phyloP scores from a whole-genome alignment of 2,329 filamentous ascomycete species.

The Rutstroemia sp. region DNA sequence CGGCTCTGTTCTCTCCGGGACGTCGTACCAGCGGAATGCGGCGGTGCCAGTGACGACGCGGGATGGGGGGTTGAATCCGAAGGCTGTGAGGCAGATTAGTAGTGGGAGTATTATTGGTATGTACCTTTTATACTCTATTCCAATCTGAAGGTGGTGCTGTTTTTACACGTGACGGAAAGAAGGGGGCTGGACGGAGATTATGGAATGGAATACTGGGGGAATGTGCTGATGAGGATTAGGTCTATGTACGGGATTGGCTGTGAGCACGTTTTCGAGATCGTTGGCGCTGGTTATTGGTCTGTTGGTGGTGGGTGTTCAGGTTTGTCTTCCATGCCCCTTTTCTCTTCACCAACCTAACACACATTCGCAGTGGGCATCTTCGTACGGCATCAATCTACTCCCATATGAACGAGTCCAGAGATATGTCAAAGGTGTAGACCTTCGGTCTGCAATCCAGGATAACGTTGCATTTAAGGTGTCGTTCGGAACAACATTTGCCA shows the following conservation, averaged over 20 bases:
- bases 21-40: constrained; percentile 26
- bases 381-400: constrained; percentile 41
- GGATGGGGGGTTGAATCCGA: constrained; percentile 20
- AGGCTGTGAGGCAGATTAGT: constrained; percentile 28
- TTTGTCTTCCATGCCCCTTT: constrained; percentile 1
- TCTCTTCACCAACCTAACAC: constrained; percentile 6
- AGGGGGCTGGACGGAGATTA: too few species aligned
- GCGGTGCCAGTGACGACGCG: constrained; percentile 15
- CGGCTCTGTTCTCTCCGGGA: constrained; percentile 7
- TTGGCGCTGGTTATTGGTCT: constrained; percentile 61
- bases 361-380: constrained; percentile 38
- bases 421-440: constrained; percentile 42
- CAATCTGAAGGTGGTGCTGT: not conserved
- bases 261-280: constrained; percentile 64
- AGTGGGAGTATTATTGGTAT: constrained; percentile 27
- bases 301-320: constrained; percentile 44
- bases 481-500: constrained; percentile 65
- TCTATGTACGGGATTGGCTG: constrained; percentile 37
- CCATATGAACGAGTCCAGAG: constrained; percentile 35
- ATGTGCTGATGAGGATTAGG: constrained; percentile 8
- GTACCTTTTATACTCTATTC: not conserved
- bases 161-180: not conserved
- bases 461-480: constrained; percentile 39
- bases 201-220: not conserved
- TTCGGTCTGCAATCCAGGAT: constrained; percentile 33